Conservation (phyloP, 495 filamentous ascomycete genomes). For the Penicillium fimorum region DNA sequence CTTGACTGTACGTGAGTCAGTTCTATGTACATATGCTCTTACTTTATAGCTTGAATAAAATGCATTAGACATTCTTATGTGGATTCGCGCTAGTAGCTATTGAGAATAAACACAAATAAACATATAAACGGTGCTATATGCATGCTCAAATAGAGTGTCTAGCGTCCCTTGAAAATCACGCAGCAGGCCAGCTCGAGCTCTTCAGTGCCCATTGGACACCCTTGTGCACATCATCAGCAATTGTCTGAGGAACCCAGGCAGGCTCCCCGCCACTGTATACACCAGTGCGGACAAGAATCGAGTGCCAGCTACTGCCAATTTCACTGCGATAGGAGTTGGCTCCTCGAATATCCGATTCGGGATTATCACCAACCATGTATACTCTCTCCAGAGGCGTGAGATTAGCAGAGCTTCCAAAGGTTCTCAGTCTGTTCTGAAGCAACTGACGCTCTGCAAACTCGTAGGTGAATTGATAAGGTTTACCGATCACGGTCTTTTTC, state of each 20-base stretch:
- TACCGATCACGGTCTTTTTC: constrained; percentile 71
- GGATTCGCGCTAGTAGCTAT: neutral
- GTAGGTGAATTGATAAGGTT: constrained; percentile 76
- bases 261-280: constrained; percentile 66
- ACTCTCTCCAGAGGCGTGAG: constrained; percentile 58
- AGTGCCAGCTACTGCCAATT: constrained; percentile 69
- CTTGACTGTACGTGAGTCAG: constrained; percentile 1
- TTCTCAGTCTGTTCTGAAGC: constrained; percentile 53
- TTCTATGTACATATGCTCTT: neutral
- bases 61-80: neutral
- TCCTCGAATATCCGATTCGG: constrained; percentile 87
- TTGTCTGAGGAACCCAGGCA: constrained; percentile 52
- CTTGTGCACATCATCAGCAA: constrained; percentile 66
- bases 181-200: constrained; percentile 42
- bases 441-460: constrained; percentile 78
- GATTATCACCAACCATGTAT: constrained; percentile 99
- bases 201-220: constrained; percentile 65
- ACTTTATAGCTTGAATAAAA: neutral
- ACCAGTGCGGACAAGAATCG: constrained; percentile 80
- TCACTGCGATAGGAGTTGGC: constrained; percentile 72
- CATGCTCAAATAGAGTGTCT: neutral
- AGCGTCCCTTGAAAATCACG: constrained; percentile 14
- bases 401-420: constrained; percentile 34
- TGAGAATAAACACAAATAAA: neutral
- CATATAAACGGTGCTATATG: neutral